Percentiles rank a stretch among this genome's conserved stretches.
phyloP scores from a whole-genome alignment of 768 basidiomycete species.

The Russula ochroleuca region DNA sequence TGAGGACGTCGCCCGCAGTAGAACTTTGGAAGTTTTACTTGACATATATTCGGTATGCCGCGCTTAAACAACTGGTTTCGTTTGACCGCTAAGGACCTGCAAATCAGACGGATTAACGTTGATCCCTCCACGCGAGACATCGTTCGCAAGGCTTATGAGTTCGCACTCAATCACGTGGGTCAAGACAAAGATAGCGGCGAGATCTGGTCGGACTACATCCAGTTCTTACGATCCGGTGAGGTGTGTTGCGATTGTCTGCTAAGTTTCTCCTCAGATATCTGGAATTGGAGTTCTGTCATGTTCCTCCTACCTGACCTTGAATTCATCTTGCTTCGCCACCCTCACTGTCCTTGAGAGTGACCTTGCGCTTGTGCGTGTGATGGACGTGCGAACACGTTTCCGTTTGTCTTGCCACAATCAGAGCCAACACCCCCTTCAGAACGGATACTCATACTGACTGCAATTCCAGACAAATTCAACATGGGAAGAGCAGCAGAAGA shows the following conservation, averaged over 20 bases:
- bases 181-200: slow-evolving; percentile 89
- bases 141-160: slow-evolving; percentile 88
- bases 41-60: slow-evolving; percentile 69
- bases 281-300: slow-evolving; percentile 21
- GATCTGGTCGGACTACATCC: slow-evolving; percentile 93
- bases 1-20: slow-evolving; percentile 81
- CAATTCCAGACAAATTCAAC: slow-evolving; percentile 59
- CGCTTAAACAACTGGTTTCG: slow-evolving; percentile 21
- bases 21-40: slow-evolving; percentile 93
- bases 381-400: slow-evolving; percentile 19
- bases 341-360: slow-evolving; percentile 24
- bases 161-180: slow-evolving; percentile 83
- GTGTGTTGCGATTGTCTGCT: slow-evolving; percentile 41
- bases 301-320: slow-evolving; percentile 24
- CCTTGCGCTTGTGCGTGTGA: slow-evolving; percentile 23
- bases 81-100: slow-evolving; percentile 19
- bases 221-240: slow-evolving; percentile 77
- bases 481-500: slow-evolving; percentile 95
- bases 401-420: slow-evolving; percentile 14
- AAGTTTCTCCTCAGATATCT: slow-evolving; percentile 10
- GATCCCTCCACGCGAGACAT: slow-evolving; percentile 65
- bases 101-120: slow-evolving; percentile 60
- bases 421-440: slow-evolving; percentile 14
- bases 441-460: slow-evolving; percentile 21
- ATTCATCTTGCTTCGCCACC: slow-evolving; percentile 22